phyloP scores from a whole-genome alignment of 495 filamentous ascomycete genomes.

The Aeminium ludgeri region DNA sequence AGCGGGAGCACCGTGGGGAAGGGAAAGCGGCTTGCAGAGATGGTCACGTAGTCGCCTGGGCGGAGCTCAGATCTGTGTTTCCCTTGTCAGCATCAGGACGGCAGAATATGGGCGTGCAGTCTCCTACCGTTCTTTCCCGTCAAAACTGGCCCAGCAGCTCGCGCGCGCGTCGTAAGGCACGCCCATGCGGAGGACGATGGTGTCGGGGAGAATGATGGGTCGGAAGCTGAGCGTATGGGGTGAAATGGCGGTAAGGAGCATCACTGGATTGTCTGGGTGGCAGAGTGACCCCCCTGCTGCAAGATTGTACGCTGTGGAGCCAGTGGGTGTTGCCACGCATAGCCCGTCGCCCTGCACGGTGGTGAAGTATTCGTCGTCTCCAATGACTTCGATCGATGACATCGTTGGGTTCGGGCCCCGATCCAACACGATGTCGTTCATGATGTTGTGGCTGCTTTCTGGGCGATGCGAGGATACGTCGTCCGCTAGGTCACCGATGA shows the following conservation, averaged over 20 bases:
- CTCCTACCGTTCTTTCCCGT: slow-evolving; percentile 68
- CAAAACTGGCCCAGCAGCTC: slow-evolving; percentile 90
- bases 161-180: slow-evolving; percentile 86
- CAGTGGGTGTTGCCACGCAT: slow-evolving; percentile 81
- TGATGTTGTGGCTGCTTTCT: slow-evolving; percentile 65
- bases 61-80: slow-evolving; percentile 50
- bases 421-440: slow-evolving; percentile 51
- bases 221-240: slow-evolving; percentile 92
- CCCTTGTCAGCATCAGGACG: neutral
- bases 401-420: slow-evolving; percentile 40
- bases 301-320: slow-evolving; percentile 93
- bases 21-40: slow-evolving; percentile 79
- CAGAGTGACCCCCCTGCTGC: slow-evolving; percentile 89
- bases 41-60: slow-evolving; percentile 89
- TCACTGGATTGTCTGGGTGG: slow-evolving; percentile 93
- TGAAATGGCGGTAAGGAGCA: slow-evolving; percentile 88
- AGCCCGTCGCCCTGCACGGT: slow-evolving; percentile 75
- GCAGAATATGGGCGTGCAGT: neutral
- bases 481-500: slow-evolving; percentile 69
- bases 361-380: slow-evolving; percentile 88
- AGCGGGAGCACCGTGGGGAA: slow-evolving; percentile 77
- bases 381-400: slow-evolving; percentile 79
- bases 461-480: slow-evolving; percentile 67
- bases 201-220: slow-evolving; percentile 88
- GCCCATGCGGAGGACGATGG: slow-evolving; percentile 75